Base-by-base conservation (phyloP, 2,329 filamentous ascomycete species). In the Botryotinia globosa region DNA sequence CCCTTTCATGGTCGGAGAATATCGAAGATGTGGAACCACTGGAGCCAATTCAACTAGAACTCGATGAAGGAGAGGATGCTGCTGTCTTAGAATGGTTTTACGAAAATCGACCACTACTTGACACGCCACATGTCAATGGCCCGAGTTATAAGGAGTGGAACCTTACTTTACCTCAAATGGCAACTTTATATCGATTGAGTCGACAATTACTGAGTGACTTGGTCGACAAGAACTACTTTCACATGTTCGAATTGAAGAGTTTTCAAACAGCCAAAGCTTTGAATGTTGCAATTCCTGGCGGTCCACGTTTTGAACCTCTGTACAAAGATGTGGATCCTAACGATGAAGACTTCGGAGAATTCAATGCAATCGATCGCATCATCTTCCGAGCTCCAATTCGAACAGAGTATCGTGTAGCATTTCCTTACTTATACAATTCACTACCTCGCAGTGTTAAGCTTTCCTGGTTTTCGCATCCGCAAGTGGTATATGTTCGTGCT, bases 251-350 rank as follows among this genome's bases (percentile, higher is more conserved):
- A 75, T 85, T 97, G 68, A 94, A 97, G 82, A 96, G 94, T 79
- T 97, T 99, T 81, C 88, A 97, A 77, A 98, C 96, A 37, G 95
- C 96, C 48, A 99, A 99, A 83, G 96, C 96, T 0, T 85, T 99
- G 61, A 99, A 99, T 78, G 95, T 99, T 69, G 95, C 97, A 16
- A 93, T 99, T 71, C 96, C 96, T n/a, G 96, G 96, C 81, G 97
- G 96, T 16, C 96, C 96, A 74, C 91, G 96, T 44, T 99, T 99
- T 76, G 96, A 99, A 83, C 96, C 96, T 37, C 82, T 99, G 32
- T 99, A 98, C 86, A 99, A 99, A 83, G 96, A 99, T 79, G 94
- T 99, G 74, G 94, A 99, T 81, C 96, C 96, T 2, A 99, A 99
- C 78, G 95, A 98, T 77, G 96, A 99, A 82, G 96, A 99, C 80